These are phyloP conservation scores for Sporothrix brasiliensis DNA, from an alignment of 2,329 filamentous ascomycete genomes.

Conservation along the genomic window DNA sequence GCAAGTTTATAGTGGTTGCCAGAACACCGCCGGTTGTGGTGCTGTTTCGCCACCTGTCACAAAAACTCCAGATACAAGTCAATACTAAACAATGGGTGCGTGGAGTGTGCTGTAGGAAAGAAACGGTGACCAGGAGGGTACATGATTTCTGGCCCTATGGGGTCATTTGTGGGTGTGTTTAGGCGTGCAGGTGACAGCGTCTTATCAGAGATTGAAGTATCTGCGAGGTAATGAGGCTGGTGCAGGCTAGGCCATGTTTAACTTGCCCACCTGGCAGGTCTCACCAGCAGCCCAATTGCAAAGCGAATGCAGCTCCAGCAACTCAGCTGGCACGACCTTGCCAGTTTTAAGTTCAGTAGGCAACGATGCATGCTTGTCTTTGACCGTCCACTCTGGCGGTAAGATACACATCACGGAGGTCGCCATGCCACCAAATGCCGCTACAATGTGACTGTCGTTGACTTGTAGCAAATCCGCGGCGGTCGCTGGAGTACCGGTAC, in stretches of 20 bases:
- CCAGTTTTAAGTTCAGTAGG: no score
- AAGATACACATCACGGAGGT: no score
- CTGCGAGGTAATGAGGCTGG: not conserved
- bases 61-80: not conserved
- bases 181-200: constrained; percentile 7
- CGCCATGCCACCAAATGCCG: not conserved
- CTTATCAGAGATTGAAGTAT: constrained; percentile 19
- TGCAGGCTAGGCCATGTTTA: not conserved
- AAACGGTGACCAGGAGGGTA: not conserved
- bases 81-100: not conserved
- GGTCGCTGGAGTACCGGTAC: constrained; percentile 24
- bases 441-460: not conserved
- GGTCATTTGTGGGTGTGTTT: not conserved
- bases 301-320: not conserved
- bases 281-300: not conserved
- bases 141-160: not conserved
- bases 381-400: constrained; percentile 16
- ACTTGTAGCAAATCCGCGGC: constrained; percentile 3
- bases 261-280: not conserved
- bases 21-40: not conserved
- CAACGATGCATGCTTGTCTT: constrained; percentile 5
- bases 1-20: not conserved
- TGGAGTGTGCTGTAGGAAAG: not conserved
- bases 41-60: constrained; percentile 7
- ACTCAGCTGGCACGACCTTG: not conserved